Percentiles rank a stretch among this genome's conserved stretches.
Evolutionary conservation across 2,329 filamentous ascomycete species (phyloP).

Genomic region (Paraphoma chrysanthemicola): DNA sequence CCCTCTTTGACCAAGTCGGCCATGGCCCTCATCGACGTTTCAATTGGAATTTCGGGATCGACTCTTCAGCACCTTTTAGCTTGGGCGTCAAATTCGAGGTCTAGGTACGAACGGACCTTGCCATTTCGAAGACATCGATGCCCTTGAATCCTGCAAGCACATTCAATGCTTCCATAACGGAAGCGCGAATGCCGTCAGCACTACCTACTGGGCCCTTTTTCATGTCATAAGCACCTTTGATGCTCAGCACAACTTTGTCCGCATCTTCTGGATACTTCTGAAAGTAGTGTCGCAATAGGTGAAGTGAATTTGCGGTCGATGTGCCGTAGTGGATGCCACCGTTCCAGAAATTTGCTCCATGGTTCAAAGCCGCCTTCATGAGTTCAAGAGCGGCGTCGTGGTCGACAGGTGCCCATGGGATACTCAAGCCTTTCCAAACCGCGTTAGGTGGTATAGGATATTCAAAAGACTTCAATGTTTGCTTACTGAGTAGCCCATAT

Average conservation of each 20-base stretch:
- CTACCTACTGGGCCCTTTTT: constrained; percentile 40
- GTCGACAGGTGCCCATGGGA: neutral
- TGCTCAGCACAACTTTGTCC: constrained; percentile 51
- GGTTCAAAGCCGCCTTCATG: constrained; percentile 43
- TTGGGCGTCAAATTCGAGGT: neutral
- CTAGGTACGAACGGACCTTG: neutral
- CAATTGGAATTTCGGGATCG: constrained; percentile 48
- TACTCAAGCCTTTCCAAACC: neutral
- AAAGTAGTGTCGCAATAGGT: constrained; percentile 55
- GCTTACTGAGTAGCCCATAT: constrained; percentile 6
- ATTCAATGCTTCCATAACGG: constrained; percentile 1
- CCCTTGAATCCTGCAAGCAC: constrained; percentile 1
- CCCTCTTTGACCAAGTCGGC: constrained; percentile 7
- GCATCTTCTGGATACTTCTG: constrained; percentile 55
- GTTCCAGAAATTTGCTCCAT: constrained; percentile 54
- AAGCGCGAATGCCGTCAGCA: constrained; percentile 39
- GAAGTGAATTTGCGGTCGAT: constrained; percentile 49
- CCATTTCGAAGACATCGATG: constrained; percentile 49
- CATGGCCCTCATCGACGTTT: constrained; percentile 46
- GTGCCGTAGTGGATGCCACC: constrained; percentile 53
- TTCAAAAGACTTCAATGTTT: neutral
- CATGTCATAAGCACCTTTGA: constrained; percentile 51
- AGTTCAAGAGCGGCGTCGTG: constrained; percentile 39
- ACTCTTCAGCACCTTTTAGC: constrained; percentile 34
- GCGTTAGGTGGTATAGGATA: neutral